Conservation (phyloP, 176 grass and related monocot species). For the Puccinellia tenuiflora region DNA sequence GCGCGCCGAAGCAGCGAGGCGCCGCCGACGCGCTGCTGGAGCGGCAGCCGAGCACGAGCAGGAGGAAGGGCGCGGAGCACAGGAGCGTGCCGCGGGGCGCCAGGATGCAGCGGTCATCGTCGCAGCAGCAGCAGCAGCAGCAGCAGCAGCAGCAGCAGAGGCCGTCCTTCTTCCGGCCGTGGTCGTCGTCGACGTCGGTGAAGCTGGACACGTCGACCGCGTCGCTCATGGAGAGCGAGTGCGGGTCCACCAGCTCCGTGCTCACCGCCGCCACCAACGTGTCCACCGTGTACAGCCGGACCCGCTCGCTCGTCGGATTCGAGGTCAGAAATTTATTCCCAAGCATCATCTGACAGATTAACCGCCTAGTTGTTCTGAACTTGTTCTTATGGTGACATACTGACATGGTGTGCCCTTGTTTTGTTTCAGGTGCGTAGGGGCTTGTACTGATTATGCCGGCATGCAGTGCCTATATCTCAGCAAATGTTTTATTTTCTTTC, state of each 20-base stretch:
- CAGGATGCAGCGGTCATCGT: slow-evolving; percentile 86
- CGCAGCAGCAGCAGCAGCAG: slow-evolving; percentile 41
- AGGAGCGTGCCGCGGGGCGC: slow-evolving; percentile 31
- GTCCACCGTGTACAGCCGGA: slow-evolving; percentile 45
- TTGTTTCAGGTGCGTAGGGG: slow-evolving; percentile 42
- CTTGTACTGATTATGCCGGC: slow-evolving; percentile 23
- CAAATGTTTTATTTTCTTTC: not conserved
- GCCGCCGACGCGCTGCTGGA: slow-evolving; percentile 45
- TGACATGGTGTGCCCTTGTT: not conserved
- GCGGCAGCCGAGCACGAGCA: slow-evolving; percentile 60
- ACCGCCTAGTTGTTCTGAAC: not conserved
- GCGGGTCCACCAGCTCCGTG: slow-evolving; percentile 71
- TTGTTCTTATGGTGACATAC: not conserved
- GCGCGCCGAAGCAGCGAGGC: slow-evolving; percentile 51
- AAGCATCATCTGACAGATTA: not conserved
- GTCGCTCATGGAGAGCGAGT: slow-evolving; percentile 76
- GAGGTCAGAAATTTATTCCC: slow-evolving; percentile 27
- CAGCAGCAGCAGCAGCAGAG: slow-evolving; percentile 35
- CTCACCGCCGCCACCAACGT: slow-evolving; percentile 59
- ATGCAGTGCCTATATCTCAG: not conserved
- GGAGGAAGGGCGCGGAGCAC: slow-evolving; percentile 40
- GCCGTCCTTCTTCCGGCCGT: slow-evolving; percentile 24
- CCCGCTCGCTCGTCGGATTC: slow-evolving; percentile 62
- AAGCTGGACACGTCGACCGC: slow-evolving; percentile 63
- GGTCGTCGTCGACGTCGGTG: slow-evolving; percentile 26